Evolutionary conservation across 2,329 filamentous ascomycete species (phyloP).

Genomic region (Penicillium paneum): DNA sequence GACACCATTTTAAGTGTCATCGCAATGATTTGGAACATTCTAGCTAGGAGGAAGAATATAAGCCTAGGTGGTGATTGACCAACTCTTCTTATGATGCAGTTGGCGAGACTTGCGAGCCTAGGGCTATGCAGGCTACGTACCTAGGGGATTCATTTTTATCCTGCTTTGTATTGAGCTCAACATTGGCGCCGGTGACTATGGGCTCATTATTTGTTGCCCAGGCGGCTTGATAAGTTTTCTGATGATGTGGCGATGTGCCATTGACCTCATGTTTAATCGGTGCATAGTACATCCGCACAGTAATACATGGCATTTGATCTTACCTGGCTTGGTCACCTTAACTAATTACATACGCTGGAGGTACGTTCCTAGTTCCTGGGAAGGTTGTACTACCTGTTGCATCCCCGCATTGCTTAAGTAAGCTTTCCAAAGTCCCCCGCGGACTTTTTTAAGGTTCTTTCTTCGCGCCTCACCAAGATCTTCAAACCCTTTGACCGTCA

Average conservation of each 20-base stretch:
- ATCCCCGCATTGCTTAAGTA: background rate
- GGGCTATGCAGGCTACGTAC: background rate
- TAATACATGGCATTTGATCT: background rate
- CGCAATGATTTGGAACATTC: background rate
- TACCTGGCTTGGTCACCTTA: background rate
- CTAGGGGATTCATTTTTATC: background rate
- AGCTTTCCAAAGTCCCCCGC: background rate
- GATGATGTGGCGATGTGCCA: background rate
- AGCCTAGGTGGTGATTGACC: background rate
- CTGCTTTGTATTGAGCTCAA: background rate
- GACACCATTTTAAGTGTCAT: background rate
- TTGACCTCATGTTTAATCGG: background rate
- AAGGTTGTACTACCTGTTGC: background rate
- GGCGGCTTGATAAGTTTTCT: background rate
- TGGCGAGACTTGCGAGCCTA: background rate
- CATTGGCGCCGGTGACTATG: background rate
- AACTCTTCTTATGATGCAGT: background rate
- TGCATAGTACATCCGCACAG: background rate
- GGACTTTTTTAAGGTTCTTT: constrained; percentile 1
- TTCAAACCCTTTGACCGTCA: background rate
- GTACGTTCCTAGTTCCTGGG: background rate
- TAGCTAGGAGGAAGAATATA: background rate
- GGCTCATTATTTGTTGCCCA: background rate
- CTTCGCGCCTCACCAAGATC: background rate
- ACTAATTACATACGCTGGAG: background rate